phyloP scores from a whole-genome alignment of 169 alveolate species.

The Plasmodium vivax region DNA sequence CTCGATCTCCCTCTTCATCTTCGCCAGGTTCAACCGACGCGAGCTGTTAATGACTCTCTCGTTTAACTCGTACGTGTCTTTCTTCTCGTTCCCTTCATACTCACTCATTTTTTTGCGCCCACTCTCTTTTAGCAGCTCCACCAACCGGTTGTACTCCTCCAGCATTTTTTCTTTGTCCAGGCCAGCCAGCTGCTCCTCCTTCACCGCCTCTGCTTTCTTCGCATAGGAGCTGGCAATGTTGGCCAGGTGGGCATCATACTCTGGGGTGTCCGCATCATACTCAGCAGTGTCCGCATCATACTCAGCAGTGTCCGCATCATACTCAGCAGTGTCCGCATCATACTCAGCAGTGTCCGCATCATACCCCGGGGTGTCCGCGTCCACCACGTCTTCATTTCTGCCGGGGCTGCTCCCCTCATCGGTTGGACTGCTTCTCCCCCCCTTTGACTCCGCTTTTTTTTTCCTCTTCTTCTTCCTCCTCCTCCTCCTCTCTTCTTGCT shows the following conservation, averaged over 20 bases:
- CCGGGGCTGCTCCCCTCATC: constrained; percentile 18
- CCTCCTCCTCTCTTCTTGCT: background rate
- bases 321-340: background rate
- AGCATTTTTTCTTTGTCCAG: constrained; percentile 63
- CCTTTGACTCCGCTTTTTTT: background rate
- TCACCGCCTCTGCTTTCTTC: constrained; percentile 49
- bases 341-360: background rate
- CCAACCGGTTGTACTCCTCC: constrained; percentile 32
- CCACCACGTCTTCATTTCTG: background rate
- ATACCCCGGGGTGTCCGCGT: background rate
- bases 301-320: background rate
- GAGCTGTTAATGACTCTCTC: constrained; percentile 56
- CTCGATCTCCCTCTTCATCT: constrained; percentile 35
- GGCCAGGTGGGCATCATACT: background rate
- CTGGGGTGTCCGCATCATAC: background rate
- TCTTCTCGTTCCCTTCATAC: constrained; percentile 42
- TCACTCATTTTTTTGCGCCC: constrained; percentile 3
- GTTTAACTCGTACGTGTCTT: constrained; percentile 38
- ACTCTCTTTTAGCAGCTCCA: constrained; percentile 19
- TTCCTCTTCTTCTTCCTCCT: constrained; percentile 12
- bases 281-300: background rate
- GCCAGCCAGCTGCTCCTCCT: background rate
- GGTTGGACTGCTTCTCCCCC: constrained; percentile 21
- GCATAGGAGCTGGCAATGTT: constrained; percentile 47
- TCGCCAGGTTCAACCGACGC: constrained; percentile 11